Percentiles rank a stretch among this genome's conserved stretches.
Conservation (phyloP, 2,329 filamentous ascomycete genomes). For the Ophiostoma angusticollis region DNA sequence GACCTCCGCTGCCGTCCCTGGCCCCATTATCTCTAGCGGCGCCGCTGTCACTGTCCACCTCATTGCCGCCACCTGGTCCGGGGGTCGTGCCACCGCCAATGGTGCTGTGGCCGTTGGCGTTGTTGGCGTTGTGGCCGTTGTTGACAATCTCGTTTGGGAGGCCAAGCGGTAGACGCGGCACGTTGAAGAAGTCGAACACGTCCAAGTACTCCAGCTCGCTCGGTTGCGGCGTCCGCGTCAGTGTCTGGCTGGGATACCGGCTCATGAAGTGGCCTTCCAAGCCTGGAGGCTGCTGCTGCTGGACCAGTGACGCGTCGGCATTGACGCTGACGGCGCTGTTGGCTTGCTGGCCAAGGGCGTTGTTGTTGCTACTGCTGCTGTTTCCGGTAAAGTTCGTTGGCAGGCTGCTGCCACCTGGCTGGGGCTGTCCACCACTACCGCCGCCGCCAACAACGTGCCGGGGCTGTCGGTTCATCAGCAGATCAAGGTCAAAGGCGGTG, state of each 20-base stretch:
- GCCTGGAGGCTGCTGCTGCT: too few species aligned
- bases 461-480: conserved; percentile 75
- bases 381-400: too few species aligned
- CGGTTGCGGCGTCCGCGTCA: conserved; percentile 55
- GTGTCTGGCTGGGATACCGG: conserved; percentile 40
- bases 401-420: too few species aligned
- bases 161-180: conserved; percentile 54
- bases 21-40: neutral
- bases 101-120: neutral
- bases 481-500: conserved; percentile 81
- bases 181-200: conserved; percentile 91
- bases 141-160: conserved; percentile 18
- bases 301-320: too few species aligned
- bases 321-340: conserved; percentile 15
- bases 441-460: conserved; percentile 25
- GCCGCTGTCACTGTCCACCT: conserved; percentile 22
- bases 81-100: neutral
- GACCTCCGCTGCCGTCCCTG: conserved; percentile 10
- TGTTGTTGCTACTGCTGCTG: too few species aligned
- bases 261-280: conserved; percentile 25
- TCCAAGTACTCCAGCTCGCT: conserved; percentile 85
- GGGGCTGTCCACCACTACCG: too few species aligned
- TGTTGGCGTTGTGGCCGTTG: conserved; percentile 2
- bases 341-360: too few species aligned
- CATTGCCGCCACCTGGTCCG: conserved; percentile 3